A percentile compares a stretch with the other conserved stretches of the same genome.
Evolutionary conservation across 2,329 filamentous ascomycete genomes (phyloP).

Genomic region (Hirsutella rhossiliensis): DNA sequence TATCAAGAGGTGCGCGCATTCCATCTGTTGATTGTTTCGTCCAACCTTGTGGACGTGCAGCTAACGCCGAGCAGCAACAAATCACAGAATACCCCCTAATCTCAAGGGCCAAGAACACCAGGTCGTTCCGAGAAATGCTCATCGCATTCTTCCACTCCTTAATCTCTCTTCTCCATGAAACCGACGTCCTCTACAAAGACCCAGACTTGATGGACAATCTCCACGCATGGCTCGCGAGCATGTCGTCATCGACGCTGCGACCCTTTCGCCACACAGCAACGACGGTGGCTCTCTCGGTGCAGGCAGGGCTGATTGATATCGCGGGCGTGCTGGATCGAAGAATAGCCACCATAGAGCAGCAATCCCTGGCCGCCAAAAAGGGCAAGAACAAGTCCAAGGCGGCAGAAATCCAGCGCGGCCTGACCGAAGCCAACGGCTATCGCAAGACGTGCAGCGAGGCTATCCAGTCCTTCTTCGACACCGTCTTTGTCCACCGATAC

Average conservation of each 20-base stretch:
- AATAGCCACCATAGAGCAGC: conserved; percentile 65
- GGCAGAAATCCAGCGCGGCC: conserved; percentile 57
- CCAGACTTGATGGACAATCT: conserved; percentile 74
- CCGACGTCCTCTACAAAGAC: conserved; percentile 71
- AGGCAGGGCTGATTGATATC: conserved; percentile 63
- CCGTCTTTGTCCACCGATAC: conserved; percentile 90
- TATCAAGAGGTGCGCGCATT: conserved; percentile 57
- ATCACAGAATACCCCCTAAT: conserved; percentile 88
- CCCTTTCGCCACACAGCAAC: conserved; percentile 93
- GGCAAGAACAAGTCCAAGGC: conserved; percentile 69
- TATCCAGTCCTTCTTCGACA: conserved; percentile 80
- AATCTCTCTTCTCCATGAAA: conserved; percentile 66
- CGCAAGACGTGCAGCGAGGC: conserved; percentile 57
- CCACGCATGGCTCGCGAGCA: conserved; percentile 75
- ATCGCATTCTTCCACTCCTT: conserved; percentile 69
- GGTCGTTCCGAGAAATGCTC: conserved; percentile 66
- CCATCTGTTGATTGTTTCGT: background rate
- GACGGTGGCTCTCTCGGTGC: conserved; percentile 68
- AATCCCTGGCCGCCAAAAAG: conserved; percentile 63
- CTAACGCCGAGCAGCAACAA: conserved; percentile 42
- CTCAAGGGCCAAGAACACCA: conserved; percentile 63
- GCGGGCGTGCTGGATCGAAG: conserved; percentile 59
- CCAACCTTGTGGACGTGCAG: background rate
- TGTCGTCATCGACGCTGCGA: conserved; percentile 78
- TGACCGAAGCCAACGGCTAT: conserved; percentile 58